phyloP scores from a whole-genome alignment of 2,329 filamentous ascomycete species.

The Eurotiales sp. region DNA sequence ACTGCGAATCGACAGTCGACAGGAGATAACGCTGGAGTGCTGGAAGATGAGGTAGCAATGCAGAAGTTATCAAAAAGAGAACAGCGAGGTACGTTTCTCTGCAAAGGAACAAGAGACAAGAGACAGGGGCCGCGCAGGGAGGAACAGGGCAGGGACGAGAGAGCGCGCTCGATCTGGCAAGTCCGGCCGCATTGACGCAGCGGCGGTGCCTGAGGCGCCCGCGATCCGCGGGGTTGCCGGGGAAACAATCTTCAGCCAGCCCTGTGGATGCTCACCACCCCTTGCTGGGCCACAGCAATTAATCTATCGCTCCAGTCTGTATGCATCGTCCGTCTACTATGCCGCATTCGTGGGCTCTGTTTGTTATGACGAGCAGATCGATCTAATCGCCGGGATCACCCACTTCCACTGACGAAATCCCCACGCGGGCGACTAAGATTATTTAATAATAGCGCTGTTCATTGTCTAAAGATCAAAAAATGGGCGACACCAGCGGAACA shows the following conservation, averaged over 20 bases:
- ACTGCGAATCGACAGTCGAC: not conserved
- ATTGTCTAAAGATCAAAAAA: no score
- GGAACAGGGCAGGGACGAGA: not conserved
- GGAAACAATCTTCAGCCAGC: slow-evolving; percentile 16
- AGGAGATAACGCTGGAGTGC: not conserved
- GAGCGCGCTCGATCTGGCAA: not conserved
- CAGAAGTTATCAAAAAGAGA: no score
- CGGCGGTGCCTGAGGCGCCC: slow-evolving; percentile 1
- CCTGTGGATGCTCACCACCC: slow-evolving; percentile 2
- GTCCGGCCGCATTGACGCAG: not conserved
- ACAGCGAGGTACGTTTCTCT: no score
- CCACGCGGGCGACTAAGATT: no score
- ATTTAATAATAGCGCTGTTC: no score
- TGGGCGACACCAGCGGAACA: no score
- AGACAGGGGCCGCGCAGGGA: no score
- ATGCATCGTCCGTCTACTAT: no score
- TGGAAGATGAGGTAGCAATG: not conserved
- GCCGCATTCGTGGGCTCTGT: no score
- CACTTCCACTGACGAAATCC: no score
- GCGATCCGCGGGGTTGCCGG: slow-evolving; percentile 5
- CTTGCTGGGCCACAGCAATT: slow-evolving; percentile 8
- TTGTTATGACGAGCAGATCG: not conserved
- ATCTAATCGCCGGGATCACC: not conserved
- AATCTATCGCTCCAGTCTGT: not conserved
- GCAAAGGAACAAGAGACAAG: not conserved